Conservation (phyloP, 805 yeast species). For the Yarrowia sp. region DNA sequence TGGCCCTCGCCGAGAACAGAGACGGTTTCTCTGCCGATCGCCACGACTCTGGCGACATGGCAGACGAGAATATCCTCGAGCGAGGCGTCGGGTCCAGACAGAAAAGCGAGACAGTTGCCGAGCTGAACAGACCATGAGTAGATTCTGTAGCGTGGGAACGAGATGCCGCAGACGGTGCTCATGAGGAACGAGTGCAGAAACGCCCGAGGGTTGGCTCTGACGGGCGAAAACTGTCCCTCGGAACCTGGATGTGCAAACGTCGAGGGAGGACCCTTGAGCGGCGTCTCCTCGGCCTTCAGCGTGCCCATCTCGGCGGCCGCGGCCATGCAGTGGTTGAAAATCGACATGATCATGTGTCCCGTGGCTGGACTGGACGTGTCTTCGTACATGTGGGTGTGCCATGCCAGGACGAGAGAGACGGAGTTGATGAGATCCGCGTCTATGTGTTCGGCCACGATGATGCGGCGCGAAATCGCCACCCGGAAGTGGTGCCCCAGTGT, state of each 20-base stretch:
- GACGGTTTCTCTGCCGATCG: not conserved
- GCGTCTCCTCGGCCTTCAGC: conserved; percentile 6
- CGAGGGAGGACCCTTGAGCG: conserved; percentile 10
- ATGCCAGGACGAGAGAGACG: conserved; percentile 6
- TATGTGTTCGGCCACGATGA: conserved; percentile 10
- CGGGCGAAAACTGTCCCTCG: conserved; percentile 11
- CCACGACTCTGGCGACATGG: not conserved
- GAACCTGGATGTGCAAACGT: conserved; percentile 20
- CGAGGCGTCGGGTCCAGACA: conserved; percentile 19
- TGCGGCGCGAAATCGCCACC: not conserved
- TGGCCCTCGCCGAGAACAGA: conserved; percentile 13
- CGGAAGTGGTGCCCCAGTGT: conserved; percentile 7
- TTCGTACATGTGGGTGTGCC: conserved; percentile 25
- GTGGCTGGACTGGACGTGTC: conserved; percentile 15
- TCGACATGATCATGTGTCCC: conserved; percentile 24
- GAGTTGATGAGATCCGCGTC: conserved; percentile 15
- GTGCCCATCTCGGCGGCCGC: conserved; percentile 24
- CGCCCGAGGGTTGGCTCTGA: conserved; percentile 10
- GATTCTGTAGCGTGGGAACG: conserved; percentile 12
- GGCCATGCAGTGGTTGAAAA: conserved; percentile 24
- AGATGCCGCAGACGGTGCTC: conserved; percentile 15
- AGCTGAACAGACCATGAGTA: conserved; percentile 24
- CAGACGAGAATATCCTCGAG: conserved; percentile 5
- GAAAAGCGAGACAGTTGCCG: conserved; percentile 22
- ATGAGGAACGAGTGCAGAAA: conserved; percentile 17